Conservation (phyloP, 306 rosid species). For the Cucumis melo region DNA sequence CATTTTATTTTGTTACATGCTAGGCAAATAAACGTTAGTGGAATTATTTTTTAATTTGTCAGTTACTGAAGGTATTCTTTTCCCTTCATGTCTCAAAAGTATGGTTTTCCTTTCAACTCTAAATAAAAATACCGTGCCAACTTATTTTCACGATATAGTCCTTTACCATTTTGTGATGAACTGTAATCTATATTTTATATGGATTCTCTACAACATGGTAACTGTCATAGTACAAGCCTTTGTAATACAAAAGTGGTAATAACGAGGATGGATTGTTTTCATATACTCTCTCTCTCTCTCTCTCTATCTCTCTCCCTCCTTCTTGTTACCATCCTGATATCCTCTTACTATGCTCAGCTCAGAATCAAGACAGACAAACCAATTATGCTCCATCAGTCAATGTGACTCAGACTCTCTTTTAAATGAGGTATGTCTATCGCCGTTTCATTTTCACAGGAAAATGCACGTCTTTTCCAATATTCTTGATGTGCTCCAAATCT, state of each 20-base stretch:
- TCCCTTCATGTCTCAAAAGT: background rate
- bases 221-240: background rate
- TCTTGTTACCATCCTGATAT: background rate
- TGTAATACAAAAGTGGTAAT: background rate
- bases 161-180: background rate
- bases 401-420: slow-evolving; percentile 84
- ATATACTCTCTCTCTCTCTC: background rate
- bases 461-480: background rate
- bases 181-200: background rate
- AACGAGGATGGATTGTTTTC: background rate
- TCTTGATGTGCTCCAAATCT: background rate
- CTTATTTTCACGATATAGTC: background rate
- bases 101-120: background rate
- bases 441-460: background rate
- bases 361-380: slow-evolving; percentile 79
- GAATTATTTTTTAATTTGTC: background rate
- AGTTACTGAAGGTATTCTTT: background rate
- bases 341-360: slow-evolving; percentile 48
- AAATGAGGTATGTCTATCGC: slow-evolving; percentile 52
- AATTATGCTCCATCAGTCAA: slow-evolving; percentile 86
- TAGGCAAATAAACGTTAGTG: background rate
- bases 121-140: background rate
- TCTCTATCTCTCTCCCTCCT: background rate
- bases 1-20: background rate
- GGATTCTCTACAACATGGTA: background rate